Evolutionary conservation across 2,329 filamentous ascomycete genomes (phyloP).

Genomic region (Trichoderma cornu-damae): DNA sequence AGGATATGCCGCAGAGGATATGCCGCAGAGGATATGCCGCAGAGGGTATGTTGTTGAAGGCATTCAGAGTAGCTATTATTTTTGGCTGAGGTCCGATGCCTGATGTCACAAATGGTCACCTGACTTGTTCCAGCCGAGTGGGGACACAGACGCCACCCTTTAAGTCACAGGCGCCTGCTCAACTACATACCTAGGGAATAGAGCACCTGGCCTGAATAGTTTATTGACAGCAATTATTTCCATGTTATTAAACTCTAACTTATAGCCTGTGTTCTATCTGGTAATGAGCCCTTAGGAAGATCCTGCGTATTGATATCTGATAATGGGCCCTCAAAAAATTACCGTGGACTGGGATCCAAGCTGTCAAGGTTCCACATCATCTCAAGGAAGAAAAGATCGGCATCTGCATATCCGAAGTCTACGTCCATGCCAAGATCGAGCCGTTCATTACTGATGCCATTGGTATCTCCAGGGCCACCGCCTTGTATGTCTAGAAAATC

Average conservation of each 20-base stretch:
- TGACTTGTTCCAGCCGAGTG: background rate
- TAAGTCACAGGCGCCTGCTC: no score
- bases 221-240: background rate
- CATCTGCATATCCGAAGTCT: background rate
- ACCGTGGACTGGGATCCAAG: background rate
- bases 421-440: background rate
- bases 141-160: no score
- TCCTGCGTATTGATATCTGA: background rate
- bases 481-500: background rate
- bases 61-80: background rate
- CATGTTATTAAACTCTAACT: background rate
- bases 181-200: background rate
- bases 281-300: background rate
- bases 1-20: background rate
- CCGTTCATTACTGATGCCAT: background rate
- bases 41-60: background rate
- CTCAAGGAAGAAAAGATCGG: background rate
- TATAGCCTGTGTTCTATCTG: background rate
- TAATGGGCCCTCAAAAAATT: background rate
- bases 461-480: background rate
- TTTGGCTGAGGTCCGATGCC: background rate
- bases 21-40: no score
- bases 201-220: background rate
- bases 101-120: background rate
- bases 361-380: background rate